These are phyloP conservation scores for Penicillium goetzii DNA, from an alignment of 495 filamentous ascomycete species.

Conservation along the genomic window DNA sequence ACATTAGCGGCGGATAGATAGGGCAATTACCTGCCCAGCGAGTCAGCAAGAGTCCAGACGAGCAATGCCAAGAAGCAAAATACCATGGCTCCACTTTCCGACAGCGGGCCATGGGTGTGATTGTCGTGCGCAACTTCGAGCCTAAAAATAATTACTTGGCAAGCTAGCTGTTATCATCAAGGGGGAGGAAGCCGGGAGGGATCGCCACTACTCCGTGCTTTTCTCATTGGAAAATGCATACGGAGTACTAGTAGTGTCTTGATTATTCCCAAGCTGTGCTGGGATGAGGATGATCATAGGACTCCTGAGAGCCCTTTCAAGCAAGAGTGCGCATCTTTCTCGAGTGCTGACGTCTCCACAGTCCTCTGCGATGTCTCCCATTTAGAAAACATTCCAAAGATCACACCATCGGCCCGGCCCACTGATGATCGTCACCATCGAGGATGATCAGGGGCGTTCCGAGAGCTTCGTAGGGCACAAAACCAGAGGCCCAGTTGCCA, in stretches of 20 bases:
- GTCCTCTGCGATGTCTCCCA: not conserved
- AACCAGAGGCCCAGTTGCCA: not conserved
- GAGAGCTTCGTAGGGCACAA: not conserved
- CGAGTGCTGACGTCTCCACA: not conserved
- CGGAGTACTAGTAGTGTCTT: not conserved
- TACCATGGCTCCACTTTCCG: not conserved
- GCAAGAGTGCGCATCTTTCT: not conserved
- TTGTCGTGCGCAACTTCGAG: not conserved
- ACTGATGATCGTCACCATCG: not conserved
- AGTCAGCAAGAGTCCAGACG: no score
- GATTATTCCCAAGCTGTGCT: not conserved
- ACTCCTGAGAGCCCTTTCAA: not conserved
- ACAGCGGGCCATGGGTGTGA: not conserved
- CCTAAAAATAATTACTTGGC: slow-evolving; percentile 2
- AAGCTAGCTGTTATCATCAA: not conserved
- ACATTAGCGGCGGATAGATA: slow-evolving; percentile 3
- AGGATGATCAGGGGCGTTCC: slow-evolving; percentile 12
- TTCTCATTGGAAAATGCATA: slow-evolving; percentile 1
- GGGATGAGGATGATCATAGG: not conserved
- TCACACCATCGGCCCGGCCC: slow-evolving; percentile 8
- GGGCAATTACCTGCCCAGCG: not conserved
- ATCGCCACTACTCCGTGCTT: not conserved
- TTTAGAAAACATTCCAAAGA: not conserved
- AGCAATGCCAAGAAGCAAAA: not conserved
- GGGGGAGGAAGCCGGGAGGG: not conserved